Evolutionary conservation across 75 land plant species (phyloP), one percentile per base, ranked within the genome.

Genomic region (Picea sitchensis): DNA sequence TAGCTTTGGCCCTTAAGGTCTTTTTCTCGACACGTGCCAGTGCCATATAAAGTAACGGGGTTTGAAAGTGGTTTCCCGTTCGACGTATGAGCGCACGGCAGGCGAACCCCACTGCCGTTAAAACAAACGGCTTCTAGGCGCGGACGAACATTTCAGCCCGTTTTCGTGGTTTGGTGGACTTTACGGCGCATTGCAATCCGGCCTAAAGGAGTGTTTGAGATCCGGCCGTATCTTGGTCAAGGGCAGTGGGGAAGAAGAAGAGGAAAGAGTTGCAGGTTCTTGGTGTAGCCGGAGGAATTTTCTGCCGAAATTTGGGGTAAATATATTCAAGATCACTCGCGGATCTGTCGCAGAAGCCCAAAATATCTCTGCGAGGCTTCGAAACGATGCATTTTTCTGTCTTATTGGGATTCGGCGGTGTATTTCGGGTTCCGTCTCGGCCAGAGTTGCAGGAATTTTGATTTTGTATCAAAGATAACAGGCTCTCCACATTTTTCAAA

Each of bases 151-250:
- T 71, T 71, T 20, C 74, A 44, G 23, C 44, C 26, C 56, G n/a
- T 44, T 71, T 71, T 18, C 74, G 51, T 38, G 74, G 74, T 71
- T 71, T 71, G 74, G 74, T 71, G 74, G 74, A 71, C 74, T 2
- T 69, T 41, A 44, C 74, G 54, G 54, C 74, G 54, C 56, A 3
- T 71, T 71, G n/a, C 74, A 71, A 44, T 71, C 12, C 6, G n/a
- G 11, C 41, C 21, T 71, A 71, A 38, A 41, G 74, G 3, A 44
- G 56, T 0, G 9, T 15, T 71, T 71, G 73, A 41, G 74, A 41
- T 71, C 74, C 74, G 74, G 56, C 51, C 20, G 18, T 11, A 71
- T 71, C 74, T 44, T 71, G 74, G 74, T 71, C 74, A 71, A 71
- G 74, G 21, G n/a, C 56, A 71, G 44, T 44, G 23, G 74, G 74